Base-by-base conservation (phyloP, 2,329 filamentous ascomycete genomes). In the Penicillium sp. region DNA sequence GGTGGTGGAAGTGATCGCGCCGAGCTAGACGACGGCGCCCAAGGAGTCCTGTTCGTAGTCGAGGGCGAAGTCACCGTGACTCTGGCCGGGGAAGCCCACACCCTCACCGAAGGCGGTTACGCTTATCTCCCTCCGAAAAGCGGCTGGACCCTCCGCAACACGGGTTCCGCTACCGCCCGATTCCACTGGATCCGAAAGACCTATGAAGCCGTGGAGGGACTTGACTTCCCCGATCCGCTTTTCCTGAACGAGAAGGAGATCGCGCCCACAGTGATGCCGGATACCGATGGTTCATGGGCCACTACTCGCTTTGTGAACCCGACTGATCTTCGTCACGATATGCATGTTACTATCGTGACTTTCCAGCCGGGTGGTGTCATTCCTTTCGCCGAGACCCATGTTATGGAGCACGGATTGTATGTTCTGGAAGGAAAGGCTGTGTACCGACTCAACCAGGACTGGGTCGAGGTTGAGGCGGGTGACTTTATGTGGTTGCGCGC, bases 401-500 rank as follows among this genome's bases (percentile, higher is more conserved):
- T 67, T n/a, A 67, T 67, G 65, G 65, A 67, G 46, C 65, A 67
- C 26, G 65, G 65, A 4, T 56, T 67, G 14, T 67, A 67, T 52
- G 65, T 67, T 1, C 24, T 67, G 29, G 65, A 67, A 46, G 65
- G 65, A 14, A 67, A 67, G 46, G 65, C 63, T 19, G 65, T 67
- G 8, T 67, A 67, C 49, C 59, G 65, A 5, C 62, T 67, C 0
- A 67, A 67, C 16, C 65, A 67, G 55, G 65, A 67, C 49, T 67
- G 65, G 65, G 65, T 67, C 13, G 65, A 67, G 61, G 65, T 67
- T 10, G 65, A 67, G 44, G 65, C 65, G 0, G 65, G 65, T 39
- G 65, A 67, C 31, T 67, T 67, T 48, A 67, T 67, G 65, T 67
- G 65, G 65, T 33, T 67, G 62, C 65, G 65, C 3, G 65, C 65